Evolutionary conservation across 2,329 filamentous ascomycete species (phyloP).

Genomic region (Phoma sp.): DNA sequence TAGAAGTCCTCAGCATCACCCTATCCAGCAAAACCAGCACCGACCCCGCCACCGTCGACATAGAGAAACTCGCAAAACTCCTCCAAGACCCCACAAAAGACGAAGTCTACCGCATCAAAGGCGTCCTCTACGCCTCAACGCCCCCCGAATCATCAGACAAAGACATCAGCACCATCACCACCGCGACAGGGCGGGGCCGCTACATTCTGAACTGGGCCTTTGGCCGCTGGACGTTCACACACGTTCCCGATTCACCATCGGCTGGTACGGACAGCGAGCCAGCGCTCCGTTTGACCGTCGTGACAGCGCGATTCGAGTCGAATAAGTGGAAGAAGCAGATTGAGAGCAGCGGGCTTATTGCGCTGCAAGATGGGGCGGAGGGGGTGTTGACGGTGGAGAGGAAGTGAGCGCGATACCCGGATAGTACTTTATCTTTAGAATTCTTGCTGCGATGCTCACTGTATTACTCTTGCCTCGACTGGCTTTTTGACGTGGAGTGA

Average conservation of each 20-base stretch:
- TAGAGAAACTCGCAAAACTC: constrained; percentile 62
- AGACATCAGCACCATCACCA: constrained; percentile 29
- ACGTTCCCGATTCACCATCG: constrained; percentile 49
- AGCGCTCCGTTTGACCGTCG: constrained; percentile 74
- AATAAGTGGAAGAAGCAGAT: constrained; percentile 79
- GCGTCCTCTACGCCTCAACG: constrained; percentile 58
- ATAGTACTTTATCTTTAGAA: neutral
- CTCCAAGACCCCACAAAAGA: constrained; percentile 82
- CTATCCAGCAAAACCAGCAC: constrained; percentile 56
- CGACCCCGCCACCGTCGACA: constrained; percentile 62
- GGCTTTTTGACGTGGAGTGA: no score
- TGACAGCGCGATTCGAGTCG: constrained; percentile 75
- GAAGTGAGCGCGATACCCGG: constrained; percentile 12
- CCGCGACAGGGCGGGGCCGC: constrained; percentile 53
- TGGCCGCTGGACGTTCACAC: constrained; percentile 90
- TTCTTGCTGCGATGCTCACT: no score
- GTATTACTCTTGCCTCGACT: no score
- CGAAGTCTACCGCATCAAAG: constrained; percentile 95
- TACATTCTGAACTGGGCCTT: constrained; percentile 99
- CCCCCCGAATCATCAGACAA: constrained; percentile 56
- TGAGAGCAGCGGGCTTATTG: constrained; percentile 59
- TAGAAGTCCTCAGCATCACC: constrained; percentile 88
- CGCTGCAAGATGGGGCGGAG: constrained; percentile 29
- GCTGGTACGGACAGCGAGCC: constrained; percentile 55
- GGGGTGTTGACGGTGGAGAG: constrained; percentile 33